Base-by-base conservation (phyloP, 352 stramenopile species). In the Phytophthora macrochlamydospora region DNA sequence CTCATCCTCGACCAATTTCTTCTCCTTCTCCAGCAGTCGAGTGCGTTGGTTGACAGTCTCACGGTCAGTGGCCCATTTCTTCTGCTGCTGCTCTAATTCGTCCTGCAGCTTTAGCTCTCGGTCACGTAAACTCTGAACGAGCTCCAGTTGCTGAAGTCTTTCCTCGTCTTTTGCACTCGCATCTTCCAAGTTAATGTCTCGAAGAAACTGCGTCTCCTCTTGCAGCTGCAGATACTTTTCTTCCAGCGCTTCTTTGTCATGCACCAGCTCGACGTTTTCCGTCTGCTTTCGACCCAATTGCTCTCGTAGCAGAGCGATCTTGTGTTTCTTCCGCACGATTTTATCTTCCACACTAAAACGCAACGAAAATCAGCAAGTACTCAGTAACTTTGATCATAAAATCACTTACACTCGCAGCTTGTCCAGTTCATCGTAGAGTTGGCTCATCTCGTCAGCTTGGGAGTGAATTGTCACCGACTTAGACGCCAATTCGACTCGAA, bases 361-460 rank as follows among this genome's bases (percentile, higher is more conserved):
- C 38, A 14, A 24, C 18, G 18, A 28, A 40, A 29, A 32, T 59
- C 3, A 68, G 42, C 31, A 35, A 8, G 14, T 40, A 11, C 9
- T 40, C 35, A 40, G 6, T 1, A 7, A 14, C 13, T n/a, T 48
- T 0, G 29, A 33, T 24, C 7, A 12, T 12, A 32, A 8, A 54
- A 56, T 7, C 14, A 65, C 68, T 51, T 61, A 76, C 68, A 73
- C 49, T 53, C 18, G 65, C 18, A 93, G 67, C 35, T 88, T 75
- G 38, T 93, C 81, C 2, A 94, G 52, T 55, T 91, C 80, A 4
- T 70, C 59, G 12, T 88, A 82, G 0, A 89, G 50, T 14, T 81
- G 66, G 4, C 87, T 68, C 50, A 94, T 81, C 32, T 95, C 78
- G 28, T 85, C 76, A 0, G 76, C 71, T 62, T 92, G 82, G 4